Base-by-base conservation (phyloP, 2,329 filamentous ascomycete genomes). In the Ascochyta pisi region DNA sequence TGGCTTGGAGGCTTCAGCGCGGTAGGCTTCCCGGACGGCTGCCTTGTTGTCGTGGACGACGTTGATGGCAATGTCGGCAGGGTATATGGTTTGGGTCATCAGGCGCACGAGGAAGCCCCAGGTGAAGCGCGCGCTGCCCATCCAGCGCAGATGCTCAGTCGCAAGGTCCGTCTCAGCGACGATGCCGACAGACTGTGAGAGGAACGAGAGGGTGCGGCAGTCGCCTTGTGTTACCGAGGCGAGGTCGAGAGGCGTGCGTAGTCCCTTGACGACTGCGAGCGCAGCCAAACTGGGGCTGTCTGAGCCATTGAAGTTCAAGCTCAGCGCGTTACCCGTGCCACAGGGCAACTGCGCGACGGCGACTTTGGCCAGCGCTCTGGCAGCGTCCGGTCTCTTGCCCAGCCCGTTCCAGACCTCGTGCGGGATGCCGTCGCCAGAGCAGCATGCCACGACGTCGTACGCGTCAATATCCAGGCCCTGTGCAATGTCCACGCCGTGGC, bases 371-470 rank as follows among this genome's bases (percentile, higher is more conserved):
- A 99, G 78, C 0, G 94, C 95, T 51, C 83, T 83, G 29, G 82
- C 81, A 19, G 92, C 92, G 76, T 97, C 90, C 4, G 83, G 71
- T 35, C 92, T 87, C 76, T 86, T 89, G 13, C 86, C 92, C 29
- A 99, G 79, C 0, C 95, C 95, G 71, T 99, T 98, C 80, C 97
- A 96, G 8, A 96, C 89, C 76, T 99, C 95, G 73, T 96, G 89
- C 0, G 92, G 89, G 35, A 96, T 82, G 9, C 95, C 95, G 67
- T 99, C 95, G 4, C 95, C 95, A 0, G 94, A 97, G 71, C 92
- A 95, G 60, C 91, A 91, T 24, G 94, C 87, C 13, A 98, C 84
- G 8, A 92, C 89, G 77, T 99, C 95, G 75, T 87, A 96, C 2
- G 83, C 84, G 43, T 92, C 85, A 26, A 95, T 83, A 69, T 97